phyloP scores from a whole-genome alignment of 306 rosid genomes.

The Vachellia collinsii region DNA sequence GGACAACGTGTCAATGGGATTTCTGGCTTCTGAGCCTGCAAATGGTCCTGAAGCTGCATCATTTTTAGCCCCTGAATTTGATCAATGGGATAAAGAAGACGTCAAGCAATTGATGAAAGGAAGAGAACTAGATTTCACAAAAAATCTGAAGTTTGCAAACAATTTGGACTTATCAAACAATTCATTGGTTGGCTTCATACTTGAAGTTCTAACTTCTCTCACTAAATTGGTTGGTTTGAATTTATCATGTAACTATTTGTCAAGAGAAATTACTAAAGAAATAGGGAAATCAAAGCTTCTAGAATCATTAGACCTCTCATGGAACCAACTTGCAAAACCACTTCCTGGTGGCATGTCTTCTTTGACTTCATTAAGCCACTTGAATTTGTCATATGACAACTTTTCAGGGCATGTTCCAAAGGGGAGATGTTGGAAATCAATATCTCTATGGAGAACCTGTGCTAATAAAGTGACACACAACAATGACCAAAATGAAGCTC shows the following conservation, averaged over 20 bases:
- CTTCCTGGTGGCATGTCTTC: conserved; percentile 32
- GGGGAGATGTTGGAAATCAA: conserved; percentile 2
- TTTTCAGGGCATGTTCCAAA: conserved; percentile 26
- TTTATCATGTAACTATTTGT: conserved; percentile 21
- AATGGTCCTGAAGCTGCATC: too few relatives aligned
- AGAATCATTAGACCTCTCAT: conserved; percentile 29
- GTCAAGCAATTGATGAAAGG: conserved; percentile 4
- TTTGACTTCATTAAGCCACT: conserved; percentile 24
- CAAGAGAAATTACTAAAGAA: conserved; percentile 7
- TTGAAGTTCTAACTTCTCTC: background rate
- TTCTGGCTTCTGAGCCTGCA: background rate
- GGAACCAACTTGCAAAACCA: conserved; percentile 23
- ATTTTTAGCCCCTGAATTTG: too few relatives aligned
- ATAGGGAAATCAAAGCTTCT: background rate
- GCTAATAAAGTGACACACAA: background rate
- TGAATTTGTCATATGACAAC: conserved; percentile 36
- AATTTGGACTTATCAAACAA: conserved; percentile 13
- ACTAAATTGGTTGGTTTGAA: background rate
- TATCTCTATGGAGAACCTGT: background rate
- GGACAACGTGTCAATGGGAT: too few relatives aligned
- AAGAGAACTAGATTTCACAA: conserved; percentile 9
- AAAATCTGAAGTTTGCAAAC: background rate
- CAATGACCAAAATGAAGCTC: background rate
- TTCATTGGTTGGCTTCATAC: conserved; percentile 1
- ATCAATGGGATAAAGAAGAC: background rate